These are phyloP conservation scores for Paraconiothyrium sp. DNA, from an alignment of 2,329 filamentous ascomycete species.

Conservation along the genomic window DNA sequence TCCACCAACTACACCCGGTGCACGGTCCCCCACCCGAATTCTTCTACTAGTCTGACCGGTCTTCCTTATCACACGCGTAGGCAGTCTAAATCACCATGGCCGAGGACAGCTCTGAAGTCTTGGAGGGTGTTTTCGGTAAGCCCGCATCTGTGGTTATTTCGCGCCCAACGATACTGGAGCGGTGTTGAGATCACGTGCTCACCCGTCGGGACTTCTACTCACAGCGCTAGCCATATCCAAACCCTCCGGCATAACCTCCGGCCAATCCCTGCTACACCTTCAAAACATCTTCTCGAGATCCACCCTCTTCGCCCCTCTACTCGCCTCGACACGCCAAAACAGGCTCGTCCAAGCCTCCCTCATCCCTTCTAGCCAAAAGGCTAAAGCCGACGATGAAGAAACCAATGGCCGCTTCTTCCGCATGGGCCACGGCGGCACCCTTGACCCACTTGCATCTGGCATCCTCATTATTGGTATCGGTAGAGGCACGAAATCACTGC, in stretches of 20 bases:
- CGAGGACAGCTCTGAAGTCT: neutral
- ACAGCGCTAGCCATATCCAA: slow-evolving; percentile 16
- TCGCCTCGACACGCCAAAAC: slow-evolving; percentile 9
- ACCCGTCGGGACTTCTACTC: too few relatives aligned
- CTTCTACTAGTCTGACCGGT: neutral
- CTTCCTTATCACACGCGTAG: neutral
- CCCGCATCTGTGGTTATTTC: neutral
- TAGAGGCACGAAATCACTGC: slow-evolving; percentile 40
- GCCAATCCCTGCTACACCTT: slow-evolving; percentile 17
- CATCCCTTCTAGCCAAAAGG: slow-evolving; percentile 3
- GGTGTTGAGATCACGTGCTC: slow-evolving; percentile 6
- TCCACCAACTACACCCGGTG: neutral
- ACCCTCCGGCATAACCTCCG: slow-evolving; percentile 17
- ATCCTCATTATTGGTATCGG: slow-evolving; percentile 44
- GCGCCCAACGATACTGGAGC: too few relatives aligned
- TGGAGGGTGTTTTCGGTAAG: slow-evolving; percentile 14
- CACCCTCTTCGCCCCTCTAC: slow-evolving; percentile 18
- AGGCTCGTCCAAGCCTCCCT: slow-evolving; percentile 8
- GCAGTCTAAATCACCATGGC: neutral
- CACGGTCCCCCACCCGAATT: neutral
- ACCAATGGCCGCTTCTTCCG: slow-evolving; percentile 34
- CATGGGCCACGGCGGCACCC: slow-evolving; percentile 43
- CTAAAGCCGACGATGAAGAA: slow-evolving; percentile 20
- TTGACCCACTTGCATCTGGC: slow-evolving; percentile 42
- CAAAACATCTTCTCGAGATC: slow-evolving; percentile 19